These are phyloP conservation scores for Citrus australasica DNA, from an alignment of 345 rosid genomes.

Conservation along the genomic window DNA sequence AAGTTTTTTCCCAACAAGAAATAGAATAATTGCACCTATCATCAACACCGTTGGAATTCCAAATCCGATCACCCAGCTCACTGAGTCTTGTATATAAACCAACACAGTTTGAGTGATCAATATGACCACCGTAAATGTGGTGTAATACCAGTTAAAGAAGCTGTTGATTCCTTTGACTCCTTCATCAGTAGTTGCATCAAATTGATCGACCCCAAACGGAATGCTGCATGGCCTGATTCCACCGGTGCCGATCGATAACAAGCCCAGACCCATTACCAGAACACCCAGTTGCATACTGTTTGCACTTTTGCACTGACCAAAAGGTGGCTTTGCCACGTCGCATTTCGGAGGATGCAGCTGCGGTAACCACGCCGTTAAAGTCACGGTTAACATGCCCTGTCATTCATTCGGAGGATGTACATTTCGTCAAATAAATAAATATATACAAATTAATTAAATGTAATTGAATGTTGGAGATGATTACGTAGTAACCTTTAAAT, in stretches of 20 bases:
- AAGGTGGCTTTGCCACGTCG: neutral
- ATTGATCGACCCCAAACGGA: conserved; percentile 88
- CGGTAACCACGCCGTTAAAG: conserved; percentile 67
- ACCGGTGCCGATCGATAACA: conserved; percentile 61
- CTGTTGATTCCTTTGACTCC: conserved; percentile 68
- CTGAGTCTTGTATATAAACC: conserved; percentile 66
- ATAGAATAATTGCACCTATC: conserved; percentile 45
- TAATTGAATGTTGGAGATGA: no score
- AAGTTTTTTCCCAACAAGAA: conserved; percentile 51
- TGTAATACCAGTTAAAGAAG: conserved; percentile 79
- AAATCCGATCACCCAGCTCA: conserved; percentile 80
- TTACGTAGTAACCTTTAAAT: no score
- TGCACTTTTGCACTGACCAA: conserved; percentile 31
- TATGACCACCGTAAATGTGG: conserved; percentile 53
- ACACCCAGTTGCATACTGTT: conserved; percentile 38
- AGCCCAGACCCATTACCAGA: conserved; percentile 41
- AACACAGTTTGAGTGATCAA: conserved; percentile 51
- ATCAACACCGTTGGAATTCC: conserved; percentile 65
- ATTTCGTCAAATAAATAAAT: no score
- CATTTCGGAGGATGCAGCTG: conserved; percentile 70
- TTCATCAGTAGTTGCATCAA: conserved; percentile 63
- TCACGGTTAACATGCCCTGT: conserved; percentile 72
- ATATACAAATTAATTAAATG: no score
- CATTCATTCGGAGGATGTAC: no score
- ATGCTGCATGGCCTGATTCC: conserved; percentile 81